Conservation (phyloP, 805 yeast species). For the Kodamaea lidongshanica region DNA sequence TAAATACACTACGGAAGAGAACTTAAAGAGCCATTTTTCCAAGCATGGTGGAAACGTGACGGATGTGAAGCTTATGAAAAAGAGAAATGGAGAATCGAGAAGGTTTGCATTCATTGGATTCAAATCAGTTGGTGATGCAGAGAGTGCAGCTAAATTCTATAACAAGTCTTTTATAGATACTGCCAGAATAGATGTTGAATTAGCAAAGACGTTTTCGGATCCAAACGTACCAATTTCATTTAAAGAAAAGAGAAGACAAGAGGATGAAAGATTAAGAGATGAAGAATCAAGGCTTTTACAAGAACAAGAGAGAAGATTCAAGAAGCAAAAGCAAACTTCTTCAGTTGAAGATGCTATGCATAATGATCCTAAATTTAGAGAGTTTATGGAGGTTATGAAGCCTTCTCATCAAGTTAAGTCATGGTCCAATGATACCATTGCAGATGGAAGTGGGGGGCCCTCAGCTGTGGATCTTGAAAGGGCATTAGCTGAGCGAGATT, state of each 20-base stretch:
- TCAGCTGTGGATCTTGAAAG: conserved; percentile 38
- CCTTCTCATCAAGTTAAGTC: conserved; percentile 65
- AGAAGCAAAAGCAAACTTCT: conserved; percentile 24
- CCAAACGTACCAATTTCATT: conserved; percentile 67
- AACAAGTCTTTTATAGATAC: conserved; percentile 79
- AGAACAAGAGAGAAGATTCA: conserved; percentile 32
- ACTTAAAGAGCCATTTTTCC: conserved; percentile 59
- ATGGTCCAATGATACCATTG: conserved; percentile 63
- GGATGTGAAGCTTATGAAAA: conserved; percentile 80
- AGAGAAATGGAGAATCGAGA: conserved; percentile 79
- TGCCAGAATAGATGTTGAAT: conserved; percentile 65
- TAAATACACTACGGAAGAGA: conserved; percentile 65
- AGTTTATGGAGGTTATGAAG: conserved; percentile 77
- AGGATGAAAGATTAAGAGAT: conserved; percentile 40
- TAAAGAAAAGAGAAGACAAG: conserved; percentile 31
- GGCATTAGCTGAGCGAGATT: conserved; percentile 29
- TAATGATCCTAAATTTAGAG: conserved; percentile 62
- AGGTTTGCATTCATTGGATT: conserved; percentile 92
- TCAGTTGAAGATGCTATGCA: conserved; percentile 56
- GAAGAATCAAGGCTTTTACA: conserved; percentile 40
- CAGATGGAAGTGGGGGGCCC: conserved; percentile 42
- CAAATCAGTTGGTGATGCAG: conserved; percentile 67
- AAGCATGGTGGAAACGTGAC: conserved; percentile 58
- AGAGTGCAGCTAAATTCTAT: conserved; percentile 67
- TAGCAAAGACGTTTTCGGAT: conserved; percentile 84